Percentiles rank a stretch among this genome's conserved stretches.
These are phyloP conservation scores for Eutrema salsugineum DNA, from an alignment of 441 rosid genomes.

Conservation along the genomic window DNA sequence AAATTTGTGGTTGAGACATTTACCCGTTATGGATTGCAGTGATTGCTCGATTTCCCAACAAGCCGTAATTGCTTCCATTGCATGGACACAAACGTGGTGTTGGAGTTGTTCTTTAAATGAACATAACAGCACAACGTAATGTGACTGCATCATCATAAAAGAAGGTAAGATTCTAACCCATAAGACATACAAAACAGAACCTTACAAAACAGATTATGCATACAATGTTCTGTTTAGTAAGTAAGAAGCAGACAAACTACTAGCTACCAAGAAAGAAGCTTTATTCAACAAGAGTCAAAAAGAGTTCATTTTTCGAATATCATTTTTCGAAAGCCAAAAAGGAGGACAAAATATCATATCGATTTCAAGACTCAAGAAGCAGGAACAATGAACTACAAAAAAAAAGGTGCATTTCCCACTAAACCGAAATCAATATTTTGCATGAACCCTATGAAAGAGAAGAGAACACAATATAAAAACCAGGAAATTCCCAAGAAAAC, in stretches of 20 bases:
- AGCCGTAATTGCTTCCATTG: conserved; percentile 75
- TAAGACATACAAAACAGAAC: neutral
- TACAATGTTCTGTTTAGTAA: neutral
- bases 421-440: neutral
- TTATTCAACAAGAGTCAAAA: neutral
- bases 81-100: conserved; percentile 68
- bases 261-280: neutral
- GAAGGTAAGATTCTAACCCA: neutral
- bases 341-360: neutral
- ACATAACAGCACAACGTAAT: conserved; percentile 57
- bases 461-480: neutral
- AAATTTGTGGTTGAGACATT: neutral
- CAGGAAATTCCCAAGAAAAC: neutral
- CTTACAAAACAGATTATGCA: neutral
- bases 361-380: neutral
- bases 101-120: conserved; percentile 68
- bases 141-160: conserved; percentile 41
- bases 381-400: neutral
- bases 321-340: neutral
- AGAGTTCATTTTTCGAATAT: neutral
- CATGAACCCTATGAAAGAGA: neutral
- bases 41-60: conserved; percentile 72
- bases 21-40: conserved; percentile 56
- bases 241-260: conserved; percentile 1
- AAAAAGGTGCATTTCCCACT: neutral